Conservation (phyloP, 768 basidiomycete genomes). For the Boletus rubescentipes region DNA sequence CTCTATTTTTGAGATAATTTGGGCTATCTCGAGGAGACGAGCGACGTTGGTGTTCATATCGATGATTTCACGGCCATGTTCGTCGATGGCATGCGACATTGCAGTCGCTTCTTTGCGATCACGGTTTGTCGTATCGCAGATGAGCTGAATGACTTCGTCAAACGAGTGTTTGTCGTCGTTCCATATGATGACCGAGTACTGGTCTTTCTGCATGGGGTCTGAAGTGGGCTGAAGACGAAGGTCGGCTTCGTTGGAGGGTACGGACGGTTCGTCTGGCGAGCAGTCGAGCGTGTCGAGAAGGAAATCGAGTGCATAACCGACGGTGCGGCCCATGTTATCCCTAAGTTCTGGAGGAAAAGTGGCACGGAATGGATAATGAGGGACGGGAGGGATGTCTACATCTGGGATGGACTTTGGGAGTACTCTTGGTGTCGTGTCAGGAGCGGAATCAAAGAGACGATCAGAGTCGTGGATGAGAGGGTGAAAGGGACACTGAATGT, state of each 20-base stretch:
- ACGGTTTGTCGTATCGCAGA: conserved; percentile 53
- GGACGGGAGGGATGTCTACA: conserved; percentile 57
- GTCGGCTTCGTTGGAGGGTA: conserved; percentile 65
- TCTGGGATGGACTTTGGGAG: conserved; percentile 40
- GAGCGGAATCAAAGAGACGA: conserved; percentile 12
- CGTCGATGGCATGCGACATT: conserved; percentile 64
- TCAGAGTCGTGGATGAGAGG: conserved; percentile 45
- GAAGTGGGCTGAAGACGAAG: conserved; percentile 72
- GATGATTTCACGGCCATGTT: conserved; percentile 78
- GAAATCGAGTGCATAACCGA: conserved; percentile 80
- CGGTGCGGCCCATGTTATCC: conserved; percentile 71
- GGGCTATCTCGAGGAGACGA: conserved; percentile 73
- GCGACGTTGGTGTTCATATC: conserved; percentile 59
- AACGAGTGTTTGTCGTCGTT: conserved; percentile 97
- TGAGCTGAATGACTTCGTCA: conserved; percentile 77
- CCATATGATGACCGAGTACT: conserved; percentile 85
- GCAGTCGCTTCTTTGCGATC: conserved; percentile 56
- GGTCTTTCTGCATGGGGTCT: conserved; percentile 77
- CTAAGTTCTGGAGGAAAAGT: conserved; percentile 63
- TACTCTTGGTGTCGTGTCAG: conserved; percentile 42
- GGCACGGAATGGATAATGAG: conserved; percentile 56
- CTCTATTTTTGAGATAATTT: conserved; percentile 82
- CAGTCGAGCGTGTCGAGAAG: conserved; percentile 79
- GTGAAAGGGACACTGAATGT: conserved; percentile 72
- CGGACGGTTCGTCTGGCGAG: conserved; percentile 75